Evolutionary conservation across 495 filamentous ascomycete genomes (phyloP), one percentile per base, ranked within the genome.

Genomic region (Aspergillus steynii): DNA sequence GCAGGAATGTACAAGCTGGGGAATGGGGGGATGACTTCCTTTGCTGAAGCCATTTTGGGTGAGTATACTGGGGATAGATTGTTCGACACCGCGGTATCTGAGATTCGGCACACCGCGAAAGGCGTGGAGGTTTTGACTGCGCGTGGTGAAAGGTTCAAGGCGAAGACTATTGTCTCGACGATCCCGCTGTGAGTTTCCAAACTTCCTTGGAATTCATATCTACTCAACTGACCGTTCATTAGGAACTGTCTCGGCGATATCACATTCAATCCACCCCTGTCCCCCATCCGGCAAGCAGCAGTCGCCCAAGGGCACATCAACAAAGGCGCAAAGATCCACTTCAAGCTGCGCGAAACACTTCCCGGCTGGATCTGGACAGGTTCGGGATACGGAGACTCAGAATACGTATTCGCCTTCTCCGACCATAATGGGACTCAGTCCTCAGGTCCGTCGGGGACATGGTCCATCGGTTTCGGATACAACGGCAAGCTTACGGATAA

Each of bases 261-360:
- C 20, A 15, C 31, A 26, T 72, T 74, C 62, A 60, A 50, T 47
- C 63, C 63, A 0, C 66, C 72, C 14, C 47, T 74, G 0, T 62
- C 64, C 3, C 31, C 64, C 8, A 27, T 63, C 10, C 65, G 62
- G 2, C 64, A 67, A 49, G 48, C 56, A 31, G 72, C 65, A 1
- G 58, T 65, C 45, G 47, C 20, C 2, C 31, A 60, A 42, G 66
- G 68, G 2, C 69, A 74, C 55, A 60, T 72, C 26, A 69, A 74
- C 63, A 53, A 66, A 29, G 59, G 61, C 3, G 50, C 64, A 2
- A 74, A 72, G 48, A 64, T 72, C 34, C 65, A 74, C 60, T 66
- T 66, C 57, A 66, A 68, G 47, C 54, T 70, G 2, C 31, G 50
- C 12, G 45, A 53, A 1, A 64, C 55, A 0, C 29, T 49, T 7